Conservation (phyloP, 106 monocot genomes). For the Xerophyta viscosa region DNA sequence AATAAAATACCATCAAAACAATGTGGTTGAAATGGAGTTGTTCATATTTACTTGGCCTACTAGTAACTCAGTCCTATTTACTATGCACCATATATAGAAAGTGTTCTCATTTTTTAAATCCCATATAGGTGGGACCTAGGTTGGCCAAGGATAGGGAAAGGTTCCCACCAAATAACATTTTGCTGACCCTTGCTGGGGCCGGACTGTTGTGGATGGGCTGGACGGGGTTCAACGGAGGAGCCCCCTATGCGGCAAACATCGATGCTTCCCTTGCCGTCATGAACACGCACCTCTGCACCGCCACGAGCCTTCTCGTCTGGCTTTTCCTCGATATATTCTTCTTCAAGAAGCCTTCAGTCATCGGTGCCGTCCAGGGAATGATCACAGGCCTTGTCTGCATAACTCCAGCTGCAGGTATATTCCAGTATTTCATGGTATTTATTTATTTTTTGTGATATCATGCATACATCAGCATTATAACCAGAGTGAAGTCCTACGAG, state of each 20-base stretch:
- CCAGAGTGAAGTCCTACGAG: too few relatives aligned
- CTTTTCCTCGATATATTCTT: constrained; percentile 14
- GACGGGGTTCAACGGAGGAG: constrained; percentile 17
- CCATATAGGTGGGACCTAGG: too few relatives aligned
- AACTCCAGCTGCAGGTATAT: constrained; percentile 11
- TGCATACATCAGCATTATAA: too few relatives aligned
- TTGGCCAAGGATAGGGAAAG: too few relatives aligned
- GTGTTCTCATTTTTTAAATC: too few relatives aligned
- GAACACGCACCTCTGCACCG: constrained; percentile 23
- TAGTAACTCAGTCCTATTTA: too few relatives aligned
- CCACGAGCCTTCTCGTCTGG: constrained; percentile 21
- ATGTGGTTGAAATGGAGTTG: too few relatives aligned
- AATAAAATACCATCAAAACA: too few relatives aligned
- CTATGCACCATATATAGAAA: too few relatives aligned
- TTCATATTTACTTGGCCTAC: too few relatives aligned
- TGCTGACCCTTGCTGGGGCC: constrained; percentile 12
- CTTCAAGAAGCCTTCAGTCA: constrained; percentile 23
- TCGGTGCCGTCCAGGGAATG: constrained; percentile 26
- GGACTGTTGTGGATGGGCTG: constrained; percentile 17
- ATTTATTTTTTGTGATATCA: too few relatives aligned
- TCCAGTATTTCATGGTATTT: too few relatives aligned
- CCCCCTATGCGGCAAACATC: constrained; percentile 12
- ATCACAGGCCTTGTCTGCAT: constrained; percentile 29
- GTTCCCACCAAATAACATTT: constrained; percentile 16
- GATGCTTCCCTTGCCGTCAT: constrained; percentile 14